These are phyloP conservation scores for Dactylellina leptospora DNA, from an alignment of 2,329 filamentous ascomycete genomes.

Conservation along the genomic window DNA sequence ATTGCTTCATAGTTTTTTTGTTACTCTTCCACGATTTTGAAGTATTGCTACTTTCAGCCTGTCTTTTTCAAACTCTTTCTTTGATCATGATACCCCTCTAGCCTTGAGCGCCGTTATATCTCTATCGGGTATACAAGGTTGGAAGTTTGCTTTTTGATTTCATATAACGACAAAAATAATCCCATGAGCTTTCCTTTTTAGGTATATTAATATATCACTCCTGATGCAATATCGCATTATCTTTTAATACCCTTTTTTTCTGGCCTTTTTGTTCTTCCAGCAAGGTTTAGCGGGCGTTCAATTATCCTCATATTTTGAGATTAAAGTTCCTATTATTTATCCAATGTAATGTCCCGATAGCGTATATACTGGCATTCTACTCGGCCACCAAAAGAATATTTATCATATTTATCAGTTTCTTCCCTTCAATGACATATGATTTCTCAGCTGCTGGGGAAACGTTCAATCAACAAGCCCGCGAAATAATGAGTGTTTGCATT, in stretches of 20 bases:
- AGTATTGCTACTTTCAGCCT: slow-evolving; percentile 15
- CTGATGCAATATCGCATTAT: not conserved
- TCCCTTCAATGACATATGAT: too few species aligned
- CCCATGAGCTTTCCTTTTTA: slow-evolving; percentile 5
- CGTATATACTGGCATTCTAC: too few species aligned
- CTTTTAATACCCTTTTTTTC: slow-evolving; percentile 2
- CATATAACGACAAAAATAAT: not conserved
- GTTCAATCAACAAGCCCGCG: too few species aligned
- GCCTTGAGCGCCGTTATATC: slow-evolving; percentile 2
- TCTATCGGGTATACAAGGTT: slow-evolving; percentile 4
- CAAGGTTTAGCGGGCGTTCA: slow-evolving; percentile 10
- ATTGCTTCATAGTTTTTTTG: too few species aligned
- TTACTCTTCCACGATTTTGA: slow-evolving; percentile 7
- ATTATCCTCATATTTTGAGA: too few species aligned
- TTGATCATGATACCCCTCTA: slow-evolving; percentile 42
- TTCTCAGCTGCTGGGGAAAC: too few species aligned
- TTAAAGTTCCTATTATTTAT: too few species aligned
- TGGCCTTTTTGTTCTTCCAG: slow-evolving; percentile 16
- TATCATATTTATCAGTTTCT: too few species aligned
- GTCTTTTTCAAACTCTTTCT: slow-evolving; percentile 9
- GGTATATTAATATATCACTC: too few species aligned
- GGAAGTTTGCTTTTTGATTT: not conserved
- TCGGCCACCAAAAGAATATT: too few species aligned
- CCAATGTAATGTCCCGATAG: too few species aligned
- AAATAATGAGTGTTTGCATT: too few species aligned